Evolutionary conservation across 768 basidiomycete species (phyloP), one percentile per base, ranked within the genome.

Genomic region (Xanthoconium stramineum): DNA sequence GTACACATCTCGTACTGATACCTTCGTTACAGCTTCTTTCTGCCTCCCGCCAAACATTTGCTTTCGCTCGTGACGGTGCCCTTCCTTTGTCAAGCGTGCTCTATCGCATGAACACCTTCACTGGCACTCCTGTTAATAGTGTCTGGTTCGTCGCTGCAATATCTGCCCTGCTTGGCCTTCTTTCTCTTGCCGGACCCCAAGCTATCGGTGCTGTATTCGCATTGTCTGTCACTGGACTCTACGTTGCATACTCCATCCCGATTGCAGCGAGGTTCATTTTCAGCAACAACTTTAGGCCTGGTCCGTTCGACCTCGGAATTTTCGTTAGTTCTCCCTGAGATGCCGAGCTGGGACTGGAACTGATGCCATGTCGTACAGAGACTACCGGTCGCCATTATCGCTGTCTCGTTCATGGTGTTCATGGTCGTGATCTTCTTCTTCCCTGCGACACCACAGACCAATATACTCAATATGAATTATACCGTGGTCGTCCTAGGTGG

Each of bases 371-470:
- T 29, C 35, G 17, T 6, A 40, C 53, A 86, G 83, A 85, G 87
- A 58, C 63, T 74, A 17, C 81, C 84, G 0, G 70, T 86, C n/a
- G 82, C 80, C 0, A 47, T 78, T 9, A 74, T 80, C 8, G 76
- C 87, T 3, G 78, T 88, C 3, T 55, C 70, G 0, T 90, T 82
- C 72, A 90, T 91, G 89, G 29, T 65, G 6, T 82, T 89, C 67
- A 82, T 86, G 78, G 68, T 73, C 45, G 60, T 85, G 47, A 78
- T 87, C 1, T 82, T 86, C 67, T 71, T 84, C 58, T 90, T 89
- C 76, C 89, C 85, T 9, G 66, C 78, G 13, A 77, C 75, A 30
- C 80, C 81, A 3, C 65, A 69, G 13, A 75, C 85, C 1, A 69
- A 64, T 24, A 71, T 73, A 2, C 61, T 74, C 11, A 70, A 72